Base-by-base conservation (phyloP, 2,329 filamentous ascomycete genomes). In the Colletotrichum liaoningense region DNA sequence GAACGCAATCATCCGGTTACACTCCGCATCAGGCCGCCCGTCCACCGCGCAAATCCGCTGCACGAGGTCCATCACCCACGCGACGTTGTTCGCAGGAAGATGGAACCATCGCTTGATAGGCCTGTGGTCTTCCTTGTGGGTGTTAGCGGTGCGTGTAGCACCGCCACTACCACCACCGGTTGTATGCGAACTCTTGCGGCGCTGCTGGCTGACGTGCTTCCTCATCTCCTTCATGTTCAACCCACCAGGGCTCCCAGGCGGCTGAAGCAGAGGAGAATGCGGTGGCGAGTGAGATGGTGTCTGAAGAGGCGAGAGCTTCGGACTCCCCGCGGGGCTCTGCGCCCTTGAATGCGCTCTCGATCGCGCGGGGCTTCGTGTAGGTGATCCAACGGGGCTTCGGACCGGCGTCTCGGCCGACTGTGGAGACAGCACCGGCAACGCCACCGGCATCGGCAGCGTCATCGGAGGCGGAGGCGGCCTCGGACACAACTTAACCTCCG, bases 61-160 rank as follows among this genome's bases (percentile, higher is more conserved):
- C 33, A 75, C 74, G 24, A 76, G 69, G 28, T 76, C 74, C 59
- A 75, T 74, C 46, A 76, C 73, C 74, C 74, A 76, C 30, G 74
- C 65, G 1, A 76, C 67, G 30, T 76, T 76, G 42, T 76, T 76
- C 8, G 74, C 73, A 4, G 74, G 74, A 0, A 76, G 69, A 26
- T 76, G 74, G 5, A 76, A 69, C 74, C 74, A 76, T 19, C 74
- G 6, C 69, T 76, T 76, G 4, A 76, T 19, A 0, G 74, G 73
- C 16, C 35, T 74, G 58, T 68, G 63, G 24, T 63, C 68, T 24
- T 55, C 33, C 9, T 11, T n/a, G 8, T 19, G 8, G 42, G 8
- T 46, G 19, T 9, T 49, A 2, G 3, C 11, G 19, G 4, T 49
- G 3, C 42, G 19, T n/a, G 42, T 4, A 22, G 42, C 19, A 22